These are phyloP conservation scores for Magnusiomyces paraingens DNA, from an alignment of 1,139 yeast genomes.

Conservation along the genomic window DNA sequence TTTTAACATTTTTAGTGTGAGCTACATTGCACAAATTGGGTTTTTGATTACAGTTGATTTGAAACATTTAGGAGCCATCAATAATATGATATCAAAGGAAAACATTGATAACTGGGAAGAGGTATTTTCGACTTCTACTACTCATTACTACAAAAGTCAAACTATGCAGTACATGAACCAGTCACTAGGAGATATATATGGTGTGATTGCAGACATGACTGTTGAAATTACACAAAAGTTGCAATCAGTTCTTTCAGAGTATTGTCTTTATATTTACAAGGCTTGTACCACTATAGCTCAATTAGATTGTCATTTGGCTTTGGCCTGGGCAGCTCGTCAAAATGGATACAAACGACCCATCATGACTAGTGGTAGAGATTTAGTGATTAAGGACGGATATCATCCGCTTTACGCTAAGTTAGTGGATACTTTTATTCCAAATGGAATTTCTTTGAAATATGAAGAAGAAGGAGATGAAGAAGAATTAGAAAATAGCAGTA, in stretches of 20 bases:
- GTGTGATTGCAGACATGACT: slow-evolving; percentile 35
- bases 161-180: slow-evolving; percentile 34
- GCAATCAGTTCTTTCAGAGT: slow-evolving; percentile 29
- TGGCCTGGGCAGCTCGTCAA: slow-evolving; percentile 35
- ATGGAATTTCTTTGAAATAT: slow-evolving; percentile 31
- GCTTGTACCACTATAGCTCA: slow-evolving; percentile 30
- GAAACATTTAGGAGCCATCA: slow-evolving; percentile 19
- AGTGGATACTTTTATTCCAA: slow-evolving; percentile 36
- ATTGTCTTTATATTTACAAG: slow-evolving; percentile 18
- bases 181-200: slow-evolving; percentile 40
- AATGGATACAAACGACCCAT: slow-evolving; percentile 36
- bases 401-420: slow-evolving; percentile 41
- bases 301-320: slow-evolving; percentile 36
- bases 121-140: slow-evolving; percentile 37
- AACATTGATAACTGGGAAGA: slow-evolving; percentile 32
- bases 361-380: slow-evolving; percentile 27
- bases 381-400: slow-evolving; percentile 32
- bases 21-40: slow-evolving; percentile 44
- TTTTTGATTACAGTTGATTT: slow-evolving; percentile 30
- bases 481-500: slow-evolving; percentile 1
- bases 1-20: slow-evolving; percentile 29
- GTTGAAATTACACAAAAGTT: slow-evolving; percentile 38
- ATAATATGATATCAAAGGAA: slow-evolving; percentile 5
- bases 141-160: slow-evolving; percentile 35
- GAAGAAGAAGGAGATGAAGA: slow-evolving; percentile 16